Base-by-base conservation (phyloP, 176 grass and related monocot genomes). In the Oryza longistaminata region DNA sequence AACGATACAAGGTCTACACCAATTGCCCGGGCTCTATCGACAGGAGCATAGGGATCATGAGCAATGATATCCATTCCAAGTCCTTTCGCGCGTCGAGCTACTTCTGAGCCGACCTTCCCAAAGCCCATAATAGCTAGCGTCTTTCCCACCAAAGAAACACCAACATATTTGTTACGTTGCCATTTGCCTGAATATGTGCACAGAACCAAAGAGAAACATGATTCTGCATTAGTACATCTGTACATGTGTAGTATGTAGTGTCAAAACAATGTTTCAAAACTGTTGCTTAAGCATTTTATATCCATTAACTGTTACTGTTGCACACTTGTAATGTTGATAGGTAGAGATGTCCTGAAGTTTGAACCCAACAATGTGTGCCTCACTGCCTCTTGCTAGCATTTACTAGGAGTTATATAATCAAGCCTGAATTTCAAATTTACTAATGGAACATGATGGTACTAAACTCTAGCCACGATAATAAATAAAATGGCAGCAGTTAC, bases 101-200 rank as follows among this genome's bases (percentile, higher is more conserved):
- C 93, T 35, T 99, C 96, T 2, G 96, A 91, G 6, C 96, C 96
- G 70, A 99, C 93, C 89, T 96, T 99, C 21, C 96, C 93, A 60
- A 99, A 99, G 45, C 96, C 96, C 89, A 99, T 83, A 44, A 99
- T 49, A 66, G 90, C 96, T 35, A 99, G 74, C 14, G 91, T 94
- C 87, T 99, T 99, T 11, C 93, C 91, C 66, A 92, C 89, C 77
- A 99, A 75, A 55, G 96, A 94, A 26, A 99, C 96, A 24, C 93
- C 96, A 3, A 99, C 84, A 86, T 68, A 96, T 71, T 92, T 95
- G 70, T 64, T 96, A 0, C 91, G 91, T 46, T 95, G 77, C 93
- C 96, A 99, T 89, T 94, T 95, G 10, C 96, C 92, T 97, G 82
- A 73, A 77, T 58, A 72, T 77, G 26, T 70, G 46, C 4, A 82